A percentile compares a stretch with the other conserved stretches of the same genome.
These are phyloP conservation scores for Acer negundo DNA, from an alignment of 345 rosid species.

Conservation along the genomic window DNA sequence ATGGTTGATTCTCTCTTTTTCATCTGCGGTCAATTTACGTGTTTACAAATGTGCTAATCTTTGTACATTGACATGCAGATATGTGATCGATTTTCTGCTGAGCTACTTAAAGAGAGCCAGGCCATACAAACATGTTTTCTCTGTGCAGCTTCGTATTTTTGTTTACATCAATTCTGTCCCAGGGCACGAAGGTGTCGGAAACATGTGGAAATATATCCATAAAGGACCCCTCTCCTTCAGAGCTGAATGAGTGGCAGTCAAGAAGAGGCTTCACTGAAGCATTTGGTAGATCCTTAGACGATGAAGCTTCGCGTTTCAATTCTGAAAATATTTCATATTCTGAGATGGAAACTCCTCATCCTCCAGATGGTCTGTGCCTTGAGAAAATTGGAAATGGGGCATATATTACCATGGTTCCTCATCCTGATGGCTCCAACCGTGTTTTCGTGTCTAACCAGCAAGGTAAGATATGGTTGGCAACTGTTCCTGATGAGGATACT, in stretches of 20 bases:
- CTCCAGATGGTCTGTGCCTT: constrained; percentile 49
- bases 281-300: constrained; percentile 32
- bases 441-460: constrained; percentile 54
- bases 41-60: background rate
- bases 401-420: constrained; percentile 56
- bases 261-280: constrained; percentile 32
- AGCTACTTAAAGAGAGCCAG: constrained; percentile 19
- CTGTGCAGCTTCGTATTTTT: constrained; percentile 24
- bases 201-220: constrained; percentile 8
- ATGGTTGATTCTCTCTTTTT: no score
- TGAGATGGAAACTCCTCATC: constrained; percentile 28
- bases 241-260: constrained; percentile 36
- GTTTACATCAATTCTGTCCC: constrained; percentile 13
- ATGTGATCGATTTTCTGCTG: constrained; percentile 27
- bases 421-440: constrained; percentile 65
- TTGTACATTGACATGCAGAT: constrained; percentile 7
- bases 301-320: constrained; percentile 25
- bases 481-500: constrained; percentile 57
- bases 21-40: no score
- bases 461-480: constrained; percentile 59
- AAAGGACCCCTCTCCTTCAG: constrained; percentile 7
- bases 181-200: constrained; percentile 12
- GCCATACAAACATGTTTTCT: constrained; percentile 20
- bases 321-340: constrained; percentile 31
- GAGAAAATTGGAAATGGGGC: constrained; percentile 62